A percentile compares a stretch with the other conserved stretches of the same genome.
These are phyloP conservation scores for Sphagnum tenellum DNA, from an alignment of 225 moss, liverwort and hornwort genomes.

Conservation along the genomic window DNA sequence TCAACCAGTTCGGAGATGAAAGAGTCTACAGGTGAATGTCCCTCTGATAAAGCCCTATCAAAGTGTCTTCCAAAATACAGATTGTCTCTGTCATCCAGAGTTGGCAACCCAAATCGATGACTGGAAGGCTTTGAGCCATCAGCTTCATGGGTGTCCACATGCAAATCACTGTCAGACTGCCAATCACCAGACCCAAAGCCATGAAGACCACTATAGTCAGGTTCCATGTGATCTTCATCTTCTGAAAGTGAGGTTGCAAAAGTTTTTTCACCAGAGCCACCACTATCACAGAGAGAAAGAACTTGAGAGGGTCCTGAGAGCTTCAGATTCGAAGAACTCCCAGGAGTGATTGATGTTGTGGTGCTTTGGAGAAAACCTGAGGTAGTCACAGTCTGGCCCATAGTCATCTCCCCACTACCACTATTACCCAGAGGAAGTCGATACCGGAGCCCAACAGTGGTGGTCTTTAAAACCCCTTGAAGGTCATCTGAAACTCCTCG, in stretches of 20 bases:
- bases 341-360: constrained; percentile 3
- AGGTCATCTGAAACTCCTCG: constrained; percentile 64
- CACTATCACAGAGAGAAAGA: constrained; percentile 22
- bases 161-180: constrained; percentile 50
- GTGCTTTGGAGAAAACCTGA: constrained; percentile 1
- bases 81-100: constrained; percentile 27
- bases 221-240: constrained; percentile 21
- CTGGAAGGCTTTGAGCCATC: constrained; percentile 1
- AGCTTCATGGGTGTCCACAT: constrained; percentile 8
- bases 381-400: not conserved
- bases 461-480: constrained; percentile 39
- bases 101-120: constrained; percentile 27
- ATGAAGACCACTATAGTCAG: not conserved
- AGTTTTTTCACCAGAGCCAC: constrained; percentile 23
- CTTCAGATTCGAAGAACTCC: constrained; percentile 6
- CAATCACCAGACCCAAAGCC: constrained; percentile 35
- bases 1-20: constrained; percentile 38
- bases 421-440: constrained; percentile 22
- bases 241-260: constrained; percentile 23
- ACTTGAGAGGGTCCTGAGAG: constrained; percentile 12
- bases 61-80: constrained; percentile 33
- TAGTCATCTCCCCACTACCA: constrained; percentile 13
- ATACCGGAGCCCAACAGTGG: constrained; percentile 49
- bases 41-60: constrained; percentile 76
- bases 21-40: constrained; percentile 67